A percentile compares a stretch with the other conserved stretches of the same genome.
phyloP scores from a whole-genome alignment of 2,329 filamentous ascomycete genomes.

The Neonectria faginata region DNA sequence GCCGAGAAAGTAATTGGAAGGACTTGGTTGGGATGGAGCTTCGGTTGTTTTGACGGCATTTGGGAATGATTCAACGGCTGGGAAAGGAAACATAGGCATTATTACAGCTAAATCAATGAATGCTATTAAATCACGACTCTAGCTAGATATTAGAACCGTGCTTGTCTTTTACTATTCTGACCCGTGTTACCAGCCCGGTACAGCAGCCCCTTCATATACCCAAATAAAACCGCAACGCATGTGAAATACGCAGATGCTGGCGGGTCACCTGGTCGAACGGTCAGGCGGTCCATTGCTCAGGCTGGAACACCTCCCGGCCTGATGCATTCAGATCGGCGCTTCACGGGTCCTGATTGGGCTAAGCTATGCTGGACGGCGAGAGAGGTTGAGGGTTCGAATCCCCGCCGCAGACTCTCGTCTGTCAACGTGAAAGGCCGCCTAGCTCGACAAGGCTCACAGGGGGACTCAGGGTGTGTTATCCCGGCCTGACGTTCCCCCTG shows the following conservation, averaged over 20 bases:
- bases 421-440: neutral
- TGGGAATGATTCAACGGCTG: neutral
- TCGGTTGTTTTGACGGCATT: neutral
- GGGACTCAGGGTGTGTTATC: neutral
- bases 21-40: neutral
- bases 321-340: neutral
- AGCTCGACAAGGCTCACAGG: constrained; percentile 2
- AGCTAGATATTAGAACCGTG: neutral
- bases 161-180: neutral
- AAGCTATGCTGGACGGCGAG: neutral
- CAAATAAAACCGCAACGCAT: neutral
- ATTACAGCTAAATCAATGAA: neutral
- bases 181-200: neutral
- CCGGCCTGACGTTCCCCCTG: neutral
- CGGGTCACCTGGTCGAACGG: neutral
- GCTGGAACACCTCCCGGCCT: constrained; percentile 6
- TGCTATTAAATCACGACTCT: neutral
- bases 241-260: neutral
- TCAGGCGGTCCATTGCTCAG: neutral
- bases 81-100: neutral
- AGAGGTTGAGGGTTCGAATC: neutral
- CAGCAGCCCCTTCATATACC: no score
- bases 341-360: neutral
- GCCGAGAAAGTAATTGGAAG: neutral
- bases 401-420: no score